Conservation (phyloP, 2,329 filamentous ascomycete species). For the Diaporthe citriasiana region DNA sequence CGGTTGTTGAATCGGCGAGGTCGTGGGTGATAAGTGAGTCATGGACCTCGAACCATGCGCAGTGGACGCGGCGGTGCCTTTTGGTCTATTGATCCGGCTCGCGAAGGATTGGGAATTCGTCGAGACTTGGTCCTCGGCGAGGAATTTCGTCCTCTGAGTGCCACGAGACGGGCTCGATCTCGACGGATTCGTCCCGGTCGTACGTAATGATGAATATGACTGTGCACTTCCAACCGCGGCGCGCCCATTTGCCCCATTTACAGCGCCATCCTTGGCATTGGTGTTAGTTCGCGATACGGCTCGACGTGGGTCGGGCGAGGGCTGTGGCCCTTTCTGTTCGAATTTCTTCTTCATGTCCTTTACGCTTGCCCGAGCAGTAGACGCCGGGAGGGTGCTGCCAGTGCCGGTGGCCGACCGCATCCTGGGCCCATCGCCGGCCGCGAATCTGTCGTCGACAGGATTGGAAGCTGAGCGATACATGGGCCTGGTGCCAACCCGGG, state of each 20-base stretch:
- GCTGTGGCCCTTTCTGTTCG: slow-evolving; percentile 62
- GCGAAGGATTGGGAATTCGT: slow-evolving; percentile 71
- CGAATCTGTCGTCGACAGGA: slow-evolving; percentile 62
- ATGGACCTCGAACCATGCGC: slow-evolving; percentile 60
- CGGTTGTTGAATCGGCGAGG: slow-evolving; percentile 48
- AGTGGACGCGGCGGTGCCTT: slow-evolving; percentile 53
- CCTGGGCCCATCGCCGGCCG: slow-evolving; percentile 49
- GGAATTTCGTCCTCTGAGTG: slow-evolving; percentile 62
- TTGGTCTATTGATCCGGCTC: slow-evolving; percentile 70
- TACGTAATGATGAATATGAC: slow-evolving; percentile 59
- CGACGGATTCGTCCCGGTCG: slow-evolving; percentile 49
- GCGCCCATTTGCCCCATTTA: slow-evolving; percentile 51
- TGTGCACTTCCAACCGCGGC: slow-evolving; percentile 52
- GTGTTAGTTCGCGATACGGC: slow-evolving; percentile 52
- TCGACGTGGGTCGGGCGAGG: slow-evolving; percentile 52
- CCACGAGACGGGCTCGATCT: slow-evolving; percentile 51
- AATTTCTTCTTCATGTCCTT: slow-evolving; percentile 86
- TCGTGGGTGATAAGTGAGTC: slow-evolving; percentile 56
- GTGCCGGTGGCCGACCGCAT: slow-evolving; percentile 54
- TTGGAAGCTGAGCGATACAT: slow-evolving; percentile 69
- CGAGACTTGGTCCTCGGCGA: slow-evolving; percentile 65
- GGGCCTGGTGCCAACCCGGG: slow-evolving; percentile 58
- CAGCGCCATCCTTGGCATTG: slow-evolving; percentile 52
- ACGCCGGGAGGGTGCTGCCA: slow-evolving; percentile 49
- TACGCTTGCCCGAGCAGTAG: slow-evolving; percentile 73